Evolutionary conservation across 164 flowering plant genomes (phyloP).

Genomic region (Vitis rupestris): DNA sequence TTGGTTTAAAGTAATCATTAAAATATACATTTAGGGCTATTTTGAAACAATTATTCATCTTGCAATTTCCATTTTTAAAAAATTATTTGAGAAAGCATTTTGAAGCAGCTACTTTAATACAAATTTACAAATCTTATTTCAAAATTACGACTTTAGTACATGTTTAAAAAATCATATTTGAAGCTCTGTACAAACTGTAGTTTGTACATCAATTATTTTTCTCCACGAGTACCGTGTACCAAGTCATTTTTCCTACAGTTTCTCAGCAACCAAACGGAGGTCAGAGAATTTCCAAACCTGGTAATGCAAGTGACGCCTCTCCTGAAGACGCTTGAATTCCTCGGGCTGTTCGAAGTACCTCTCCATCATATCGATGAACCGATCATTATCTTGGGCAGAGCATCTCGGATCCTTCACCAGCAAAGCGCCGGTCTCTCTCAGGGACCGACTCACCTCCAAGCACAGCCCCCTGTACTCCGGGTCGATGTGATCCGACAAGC

Average conservation of each 20-base stretch:
- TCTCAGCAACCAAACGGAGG: neutral
- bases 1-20: too few relatives aligned
- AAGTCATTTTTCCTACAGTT: neutral
- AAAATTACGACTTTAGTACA: too few relatives aligned
- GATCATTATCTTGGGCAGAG: slow-evolving; percentile 81
- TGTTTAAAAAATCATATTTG: too few relatives aligned
- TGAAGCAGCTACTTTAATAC: too few relatives aligned
- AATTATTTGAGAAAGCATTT: too few relatives aligned
- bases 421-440: slow-evolving; percentile 87
- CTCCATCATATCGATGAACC: slow-evolving; percentile 97
- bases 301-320: slow-evolving; percentile 81
- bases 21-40: too few relatives aligned
- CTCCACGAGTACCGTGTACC: too few relatives aligned
- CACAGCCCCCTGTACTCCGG: slow-evolving; percentile 41
- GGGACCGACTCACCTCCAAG: slow-evolving; percentile 63
- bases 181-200: too few relatives aligned
- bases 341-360: slow-evolving; percentile 61
- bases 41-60: too few relatives aligned
- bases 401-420: slow-evolving; percentile 93
- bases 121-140: too few relatives aligned
- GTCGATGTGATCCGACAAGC: slow-evolving; percentile 7
- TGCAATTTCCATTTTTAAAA: too few relatives aligned
- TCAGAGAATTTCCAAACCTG: slow-evolving; percentile 49
- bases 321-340: slow-evolving; percentile 77
- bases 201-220: too few relatives aligned